These are phyloP conservation scores for Eimeria necatrix DNA, from an alignment of 169 alveolate species.

Conservation along the genomic window DNA sequence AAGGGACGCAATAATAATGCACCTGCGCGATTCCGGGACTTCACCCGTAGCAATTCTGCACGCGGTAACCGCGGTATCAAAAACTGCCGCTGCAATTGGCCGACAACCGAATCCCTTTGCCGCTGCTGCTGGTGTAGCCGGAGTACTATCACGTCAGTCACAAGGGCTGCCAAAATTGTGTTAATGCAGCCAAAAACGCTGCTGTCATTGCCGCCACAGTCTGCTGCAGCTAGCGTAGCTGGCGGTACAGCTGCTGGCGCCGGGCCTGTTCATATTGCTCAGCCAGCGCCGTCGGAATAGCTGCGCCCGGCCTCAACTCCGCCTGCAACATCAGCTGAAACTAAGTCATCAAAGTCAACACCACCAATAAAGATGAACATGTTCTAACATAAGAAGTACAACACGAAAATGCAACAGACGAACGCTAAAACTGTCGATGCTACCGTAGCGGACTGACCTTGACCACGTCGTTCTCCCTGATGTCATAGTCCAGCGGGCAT, in stretches of 20 bases:
- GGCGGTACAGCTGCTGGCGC: slow-evolving; percentile 50
- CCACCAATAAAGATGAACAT: too few relatives aligned
- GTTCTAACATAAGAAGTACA: neutral
- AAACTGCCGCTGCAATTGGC: neutral
- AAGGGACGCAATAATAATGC: too few relatives aligned
- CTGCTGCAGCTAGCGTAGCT: slow-evolving; percentile 37
- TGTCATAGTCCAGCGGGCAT: slow-evolving; percentile 43
- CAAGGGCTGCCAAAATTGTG: neutral
- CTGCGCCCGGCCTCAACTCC: slow-evolving; percentile 48
- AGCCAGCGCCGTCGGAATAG: slow-evolving; percentile 10
- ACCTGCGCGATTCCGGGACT: too few relatives aligned
- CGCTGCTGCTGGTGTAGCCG: neutral
- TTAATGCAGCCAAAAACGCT: neutral
- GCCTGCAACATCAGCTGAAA: slow-evolving; percentile 27
- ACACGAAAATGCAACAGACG: neutral
- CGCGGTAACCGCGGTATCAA: too few relatives aligned
- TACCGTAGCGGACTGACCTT: slow-evolving; percentile 1
- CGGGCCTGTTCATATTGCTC: slow-evolving; percentile 54
- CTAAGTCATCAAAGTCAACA: neutral
- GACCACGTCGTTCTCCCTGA: slow-evolving; percentile 40
- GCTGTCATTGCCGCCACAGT: neutral
- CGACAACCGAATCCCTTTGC: neutral
- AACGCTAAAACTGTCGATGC: neutral
- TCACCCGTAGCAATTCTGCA: too few relatives aligned
- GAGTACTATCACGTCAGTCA: too few relatives aligned